phyloP scores from a whole-genome alignment of 2,329 filamentous ascomycete genomes.

The Kalmusia sp. region DNA sequence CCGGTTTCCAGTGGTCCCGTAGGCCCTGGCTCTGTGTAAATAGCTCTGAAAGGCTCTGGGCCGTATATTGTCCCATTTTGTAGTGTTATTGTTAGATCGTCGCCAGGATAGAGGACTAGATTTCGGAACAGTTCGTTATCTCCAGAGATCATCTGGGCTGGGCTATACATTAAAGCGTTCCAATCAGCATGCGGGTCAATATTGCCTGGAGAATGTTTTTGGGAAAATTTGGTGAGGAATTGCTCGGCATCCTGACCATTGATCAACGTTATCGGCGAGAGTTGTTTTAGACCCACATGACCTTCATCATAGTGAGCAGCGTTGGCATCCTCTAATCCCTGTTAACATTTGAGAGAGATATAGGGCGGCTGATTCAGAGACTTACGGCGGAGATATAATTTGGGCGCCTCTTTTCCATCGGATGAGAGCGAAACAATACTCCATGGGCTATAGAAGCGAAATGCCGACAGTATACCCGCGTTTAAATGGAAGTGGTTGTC shows the following conservation, averaged over 20 bases:
- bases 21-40: constrained; percentile 23
- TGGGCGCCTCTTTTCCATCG: constrained; percentile 33
- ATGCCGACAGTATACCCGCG: constrained; percentile 36
- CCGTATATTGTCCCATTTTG: constrained; percentile 30
- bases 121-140: constrained; percentile 19
- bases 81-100: constrained; percentile 33
- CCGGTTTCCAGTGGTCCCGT: constrained; percentile 45
- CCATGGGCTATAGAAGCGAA: constrained; percentile 32
- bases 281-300: too few relatives aligned
- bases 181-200: constrained; percentile 52
- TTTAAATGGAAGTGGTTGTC: constrained; percentile 40
- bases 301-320: too few relatives aligned
- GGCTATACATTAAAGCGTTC: constrained; percentile 42
- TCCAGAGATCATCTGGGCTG: constrained; percentile 26
- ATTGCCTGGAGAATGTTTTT: constrained; percentile 39
- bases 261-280: constrained; percentile 32
- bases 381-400: constrained; percentile 35
- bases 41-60: constrained; percentile 26
- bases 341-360: too few relatives aligned
- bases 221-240: constrained; percentile 26
- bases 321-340: too few relatives aligned
- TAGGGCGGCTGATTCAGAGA: too few relatives aligned
- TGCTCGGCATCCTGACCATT: constrained; percentile 30
- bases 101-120: constrained; percentile 51
- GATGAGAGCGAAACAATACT: constrained; percentile 29